Evolutionary conservation across 805 yeast species (phyloP), one percentile per base, ranked within the genome.

Genomic region (Candida odintsovae): DNA sequence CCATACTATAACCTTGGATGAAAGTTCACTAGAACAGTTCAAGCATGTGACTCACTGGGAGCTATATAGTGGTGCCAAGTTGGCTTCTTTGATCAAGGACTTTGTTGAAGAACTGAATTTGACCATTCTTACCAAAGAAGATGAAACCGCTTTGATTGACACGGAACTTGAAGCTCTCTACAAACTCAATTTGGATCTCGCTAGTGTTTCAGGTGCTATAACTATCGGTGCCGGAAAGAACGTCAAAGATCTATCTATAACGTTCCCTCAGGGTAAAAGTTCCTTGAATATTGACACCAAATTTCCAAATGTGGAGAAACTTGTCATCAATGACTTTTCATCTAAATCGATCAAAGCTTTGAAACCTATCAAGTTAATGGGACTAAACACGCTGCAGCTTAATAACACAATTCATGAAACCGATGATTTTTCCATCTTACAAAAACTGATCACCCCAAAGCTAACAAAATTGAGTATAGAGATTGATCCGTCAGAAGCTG

Each of bases 1-100:
- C 2, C 20, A 22, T 8, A 29, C 22, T 3, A 31, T 41, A 6
- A 12, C 15, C 2, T 3, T 13, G 8, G 13, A 25, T 20, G 15
- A 6, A 6, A 13, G 12, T 13, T 21, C n/a, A 18, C 19, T 47
- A n/a, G 29, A 25, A 7, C 12, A 39, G 1, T 43, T 47, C 23
- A 7, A 12, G 6, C n/a, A 47, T 36, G 48, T 42, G 18, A 21
- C 7, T 2, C 50, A 48, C 25, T 48, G 50, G 48, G 50, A 48
- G 18, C 21, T 48, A 9, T 33, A 28, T 16, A 44, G 45, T 29
- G 39, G 48, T 13, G 35, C 40, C 13, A 15, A 18, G 20, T 13
- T 44, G 3, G 39, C 39, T 9, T 36, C 25, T 12, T 33, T 33
- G 36, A 36, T 36, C 12, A 20, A 19, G 10, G 23, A 36, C n/a